Evolutionary conservation across 441 rosid species (phyloP), one percentile per base, ranked within the genome.

Genomic region (Pelargonium hybrid): DNA sequence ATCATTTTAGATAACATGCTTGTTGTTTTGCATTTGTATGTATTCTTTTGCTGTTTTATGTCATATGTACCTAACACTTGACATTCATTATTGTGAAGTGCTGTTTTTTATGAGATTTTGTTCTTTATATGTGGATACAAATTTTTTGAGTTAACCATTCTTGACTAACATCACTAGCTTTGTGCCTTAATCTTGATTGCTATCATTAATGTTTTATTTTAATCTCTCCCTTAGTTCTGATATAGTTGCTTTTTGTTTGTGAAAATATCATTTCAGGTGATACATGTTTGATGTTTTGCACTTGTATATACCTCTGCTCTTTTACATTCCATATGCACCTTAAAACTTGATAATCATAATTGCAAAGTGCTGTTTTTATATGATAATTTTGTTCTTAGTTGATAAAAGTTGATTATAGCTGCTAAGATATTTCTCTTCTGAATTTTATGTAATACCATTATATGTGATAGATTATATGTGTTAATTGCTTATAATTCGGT

Each of bases 401-500:
- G 29, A 57, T 31, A 31, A 57, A 20, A 20, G 23, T 52, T 57
- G 63, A 57, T 20, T 57, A 21, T 20, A 57, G 29, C 29, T 57
- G 63, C 29, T 21, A 7, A 21, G 29, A 54, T 54, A 18, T 7
- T 20, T 54, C 61, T 54, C 17, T 1, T 54, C 23, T 54, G 61
- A 54, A 6, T 15, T 21, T 54, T 54, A 54, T 54, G 18, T 9
- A 54, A 54, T 8, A 54, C 62, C 29, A 20, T 8, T 57, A 4
- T 57, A 57, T 18, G 63, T 57, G 29, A 57, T 57, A 57, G 5
- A 57, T 57, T 6, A 57, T 57, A 25, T 57, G 29, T 20, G 13
- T 26, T 57, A 57, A 57, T 57, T 57, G 62, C 67, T 63, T 63
- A 4, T 75, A n/a, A 13, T 76, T 45, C 57, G 3, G 64, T 69